Percentiles rank a stretch among this genome's conserved stretches.
These are phyloP conservation scores for Sporothrix euskadiensis DNA, from an alignment of 2,329 filamentous ascomycete genomes.

Conservation along the genomic window DNA sequence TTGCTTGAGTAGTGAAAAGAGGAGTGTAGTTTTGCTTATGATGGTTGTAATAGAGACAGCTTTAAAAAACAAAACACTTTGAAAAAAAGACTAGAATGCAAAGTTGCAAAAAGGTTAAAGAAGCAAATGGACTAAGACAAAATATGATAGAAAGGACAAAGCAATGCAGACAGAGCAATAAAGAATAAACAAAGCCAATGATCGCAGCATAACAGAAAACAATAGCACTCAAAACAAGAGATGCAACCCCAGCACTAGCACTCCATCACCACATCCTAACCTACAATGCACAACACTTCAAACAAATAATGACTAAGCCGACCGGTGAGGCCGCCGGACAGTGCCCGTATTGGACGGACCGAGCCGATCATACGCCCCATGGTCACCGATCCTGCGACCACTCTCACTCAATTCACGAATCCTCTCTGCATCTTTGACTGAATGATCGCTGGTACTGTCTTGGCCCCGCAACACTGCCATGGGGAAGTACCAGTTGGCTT, in stretches of 20 bases:
- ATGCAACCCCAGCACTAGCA: too few species aligned
- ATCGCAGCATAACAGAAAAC: background rate
- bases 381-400: background rate
- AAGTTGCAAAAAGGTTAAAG: background rate
- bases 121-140: slow-evolving; percentile 2
- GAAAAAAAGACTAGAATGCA: background rate
- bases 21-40: background rate
- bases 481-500: slow-evolving; percentile 1
- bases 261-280: background rate
- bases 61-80: background rate
- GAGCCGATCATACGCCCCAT: background rate
- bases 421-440: background rate
- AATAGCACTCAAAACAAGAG: background rate
- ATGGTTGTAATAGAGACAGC: background rate
- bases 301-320: background rate
- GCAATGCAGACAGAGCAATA: background rate
- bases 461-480: background rate
- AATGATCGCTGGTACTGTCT: background rate
- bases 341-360: background rate
- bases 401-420: background rate
- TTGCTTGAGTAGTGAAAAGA: background rate
- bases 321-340: background rate
- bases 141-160: background rate
- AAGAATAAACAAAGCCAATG: slow-evolving; percentile 1
- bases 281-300: background rate